phyloP scores from a whole-genome alignment of 1,284 basidiomycete species.

The Neonothopanus nambi region DNA sequence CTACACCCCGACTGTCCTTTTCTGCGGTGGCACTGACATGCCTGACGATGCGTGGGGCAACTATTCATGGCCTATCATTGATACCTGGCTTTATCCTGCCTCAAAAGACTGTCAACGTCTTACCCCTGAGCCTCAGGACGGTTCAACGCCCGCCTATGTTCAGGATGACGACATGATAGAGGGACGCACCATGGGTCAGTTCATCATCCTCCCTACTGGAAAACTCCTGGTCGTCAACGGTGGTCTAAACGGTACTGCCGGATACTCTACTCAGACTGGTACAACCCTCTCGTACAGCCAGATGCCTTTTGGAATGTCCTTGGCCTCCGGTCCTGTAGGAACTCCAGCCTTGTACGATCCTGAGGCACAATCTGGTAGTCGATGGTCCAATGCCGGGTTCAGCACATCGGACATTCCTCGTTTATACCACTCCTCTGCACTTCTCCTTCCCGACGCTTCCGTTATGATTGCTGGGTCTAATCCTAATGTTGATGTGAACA shows the following conservation, averaged over 20 bases:
- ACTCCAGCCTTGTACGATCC: constrained; percentile 81
- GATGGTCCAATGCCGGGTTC: constrained; percentile 76
- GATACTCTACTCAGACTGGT: constrained; percentile 45
- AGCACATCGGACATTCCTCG: constrained; percentile 64
- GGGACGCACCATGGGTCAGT: constrained; percentile 77
- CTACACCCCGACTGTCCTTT: constrained; percentile 75
- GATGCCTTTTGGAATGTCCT: constrained; percentile 57
- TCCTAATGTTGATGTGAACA: constrained; percentile 86
- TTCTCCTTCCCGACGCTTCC: constrained; percentile 86
- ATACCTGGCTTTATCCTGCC: constrained; percentile 66
- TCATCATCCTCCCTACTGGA: constrained; percentile 69
- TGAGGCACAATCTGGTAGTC: constrained; percentile 56
- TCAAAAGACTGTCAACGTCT: constrained; percentile 52
- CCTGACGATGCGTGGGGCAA: constrained; percentile 60
- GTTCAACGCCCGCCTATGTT: constrained; percentile 35
- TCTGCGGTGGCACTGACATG: constrained; percentile 79
- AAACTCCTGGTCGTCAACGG: constrained; percentile 70
- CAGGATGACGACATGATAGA: constrained; percentile 76
- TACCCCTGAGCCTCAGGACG: constrained; percentile 17
- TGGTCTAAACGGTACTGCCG: constrained; percentile 61
- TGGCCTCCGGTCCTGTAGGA: constrained; percentile 65
- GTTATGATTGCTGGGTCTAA: constrained; percentile 91
- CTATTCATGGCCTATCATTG: constrained; percentile 53
- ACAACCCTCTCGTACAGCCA: constrained; percentile 31
- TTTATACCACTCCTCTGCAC: constrained; percentile 88